These are phyloP conservation scores for Cystobasidium sp. DNA, from an alignment of 1,284 basidiomycete species.

Conservation along the genomic window DNA sequence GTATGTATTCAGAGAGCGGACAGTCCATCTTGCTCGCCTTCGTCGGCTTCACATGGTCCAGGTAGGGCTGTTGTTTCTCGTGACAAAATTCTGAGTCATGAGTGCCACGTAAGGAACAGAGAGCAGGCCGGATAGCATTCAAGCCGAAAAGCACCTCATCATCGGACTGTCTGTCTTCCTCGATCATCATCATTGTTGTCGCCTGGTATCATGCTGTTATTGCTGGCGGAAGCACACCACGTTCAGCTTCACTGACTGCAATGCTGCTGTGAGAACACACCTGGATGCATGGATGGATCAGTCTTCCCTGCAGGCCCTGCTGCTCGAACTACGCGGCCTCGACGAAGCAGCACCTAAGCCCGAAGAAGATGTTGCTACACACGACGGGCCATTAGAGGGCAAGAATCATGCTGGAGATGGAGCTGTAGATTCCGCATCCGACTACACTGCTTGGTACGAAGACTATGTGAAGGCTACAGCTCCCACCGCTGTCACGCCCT, in stretches of 20 bases:
- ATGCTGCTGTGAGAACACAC: neutral
- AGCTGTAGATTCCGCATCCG: neutral
- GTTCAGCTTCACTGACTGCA: neutral
- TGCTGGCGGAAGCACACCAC: neutral
- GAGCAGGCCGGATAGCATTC: no score
- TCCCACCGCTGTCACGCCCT: neutral
- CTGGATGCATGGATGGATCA: conserved; percentile 13
- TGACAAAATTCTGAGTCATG: no score
- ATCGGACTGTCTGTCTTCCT: no score
- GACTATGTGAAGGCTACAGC: conserved; percentile 8
- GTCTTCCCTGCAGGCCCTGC: conserved; percentile 14
- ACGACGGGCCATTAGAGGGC: neutral
- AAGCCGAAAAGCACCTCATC: no score
- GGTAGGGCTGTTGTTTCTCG: no score
- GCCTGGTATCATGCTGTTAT: no score
- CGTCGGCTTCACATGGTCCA: no score
- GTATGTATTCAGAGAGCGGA: no score
- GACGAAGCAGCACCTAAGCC: neutral
- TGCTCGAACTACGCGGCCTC: conserved; percentile 17
- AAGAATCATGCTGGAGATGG: neutral
- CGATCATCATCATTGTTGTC: no score
- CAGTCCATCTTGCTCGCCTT: no score
- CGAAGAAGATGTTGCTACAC: neutral
- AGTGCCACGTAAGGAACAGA: no score
- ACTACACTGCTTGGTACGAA: conserved; percentile 18